phyloP scores from a whole-genome alignment of 2,329 filamentous ascomycete genomes.

The Xylariaceae sp. region DNA sequence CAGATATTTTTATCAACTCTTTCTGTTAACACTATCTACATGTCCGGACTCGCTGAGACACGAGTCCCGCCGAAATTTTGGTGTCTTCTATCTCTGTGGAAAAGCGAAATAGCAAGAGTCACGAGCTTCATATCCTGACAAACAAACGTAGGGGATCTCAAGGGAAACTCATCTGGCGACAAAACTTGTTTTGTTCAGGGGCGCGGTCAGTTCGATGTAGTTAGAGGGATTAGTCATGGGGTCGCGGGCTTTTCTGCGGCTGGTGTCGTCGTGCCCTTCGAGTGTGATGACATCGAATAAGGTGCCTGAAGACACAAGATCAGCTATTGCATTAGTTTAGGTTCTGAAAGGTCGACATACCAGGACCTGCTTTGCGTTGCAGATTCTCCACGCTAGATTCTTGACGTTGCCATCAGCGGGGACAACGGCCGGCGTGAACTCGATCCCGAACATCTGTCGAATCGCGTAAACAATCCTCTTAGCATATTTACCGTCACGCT shows the following conservation, averaged over 20 bases:
- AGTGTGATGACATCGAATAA: slow-evolving; percentile 63
- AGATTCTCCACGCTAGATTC: slow-evolving; percentile 90
- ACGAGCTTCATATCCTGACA: background rate
- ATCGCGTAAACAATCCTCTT: slow-evolving; percentile 89
- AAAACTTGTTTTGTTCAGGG: background rate
- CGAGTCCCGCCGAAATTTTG: background rate
- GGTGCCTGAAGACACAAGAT: slow-evolving; percentile 47
- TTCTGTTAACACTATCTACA: no score
- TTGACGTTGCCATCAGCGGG: slow-evolving; percentile 83
- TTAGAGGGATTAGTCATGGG: background rate
- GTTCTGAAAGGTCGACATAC: no score
- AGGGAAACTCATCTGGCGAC: slow-evolving; percentile 1
- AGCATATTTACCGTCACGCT: slow-evolving; percentile 82
- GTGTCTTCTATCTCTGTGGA: background rate
- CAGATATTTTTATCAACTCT: no score
- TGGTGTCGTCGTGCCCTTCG: slow-evolving; percentile 56
- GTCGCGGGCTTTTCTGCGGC: slow-evolving; percentile 16
- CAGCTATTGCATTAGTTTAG: slow-evolving; percentile 2
- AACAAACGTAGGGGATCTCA: background rate
- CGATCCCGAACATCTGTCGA: slow-evolving; percentile 93
- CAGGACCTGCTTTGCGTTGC: slow-evolving; percentile 90
- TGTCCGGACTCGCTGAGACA: background rate
- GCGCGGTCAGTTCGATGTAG: background rate
- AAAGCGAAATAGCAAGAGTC: background rate
- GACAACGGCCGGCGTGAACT: slow-evolving; percentile 89